These are phyloP conservation scores for Apiotrichum gamsii DNA, from an alignment of 1,284 basidiomycete species.

Conservation along the genomic window DNA sequence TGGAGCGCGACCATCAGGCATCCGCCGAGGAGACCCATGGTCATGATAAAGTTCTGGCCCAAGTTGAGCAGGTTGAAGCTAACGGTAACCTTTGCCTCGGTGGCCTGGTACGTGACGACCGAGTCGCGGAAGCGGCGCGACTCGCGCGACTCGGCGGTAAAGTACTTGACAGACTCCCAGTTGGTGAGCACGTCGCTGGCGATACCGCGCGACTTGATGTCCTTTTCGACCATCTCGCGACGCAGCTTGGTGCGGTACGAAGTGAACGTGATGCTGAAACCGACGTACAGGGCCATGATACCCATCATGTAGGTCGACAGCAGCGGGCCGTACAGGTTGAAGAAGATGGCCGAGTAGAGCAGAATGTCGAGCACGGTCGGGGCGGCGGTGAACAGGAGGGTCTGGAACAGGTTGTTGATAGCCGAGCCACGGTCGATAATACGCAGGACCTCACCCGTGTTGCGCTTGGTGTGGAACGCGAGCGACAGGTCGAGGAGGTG, in stretches of 20 bases:
- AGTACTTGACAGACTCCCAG: conserved; percentile 95
- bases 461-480: conserved; percentile 87
- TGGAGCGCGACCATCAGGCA: conserved; percentile 93
- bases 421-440: conserved; percentile 98
- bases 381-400: conserved; percentile 85
- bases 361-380: conserved; percentile 92
- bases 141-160: conserved; percentile 92
- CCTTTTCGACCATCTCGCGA: conserved; percentile 84
- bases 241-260: conserved; percentile 75
- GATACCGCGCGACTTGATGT: conserved; percentile 86
- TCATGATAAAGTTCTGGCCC: conserved; percentile 91
- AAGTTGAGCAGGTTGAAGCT: conserved; percentile 87
- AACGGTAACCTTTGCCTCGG: conserved; percentile 85
- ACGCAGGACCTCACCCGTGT: conserved; percentile 89
- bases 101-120: conserved; percentile 77
- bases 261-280: conserved; percentile 91
- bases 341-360: conserved; percentile 91
- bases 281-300: conserved; percentile 83
- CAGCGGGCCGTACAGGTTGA: conserved; percentile 60
- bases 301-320: conserved; percentile 79
- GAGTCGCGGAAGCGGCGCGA: conserved; percentile 81
- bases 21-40: conserved; percentile 77
- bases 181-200: conserved; percentile 97
- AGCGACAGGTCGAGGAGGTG: conserved; percentile 85
- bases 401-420: conserved; percentile 87